Evolutionary conservation across 2,329 filamentous ascomycete genomes (phyloP).

Genomic region (Periglandula ipomoeae): DNA sequence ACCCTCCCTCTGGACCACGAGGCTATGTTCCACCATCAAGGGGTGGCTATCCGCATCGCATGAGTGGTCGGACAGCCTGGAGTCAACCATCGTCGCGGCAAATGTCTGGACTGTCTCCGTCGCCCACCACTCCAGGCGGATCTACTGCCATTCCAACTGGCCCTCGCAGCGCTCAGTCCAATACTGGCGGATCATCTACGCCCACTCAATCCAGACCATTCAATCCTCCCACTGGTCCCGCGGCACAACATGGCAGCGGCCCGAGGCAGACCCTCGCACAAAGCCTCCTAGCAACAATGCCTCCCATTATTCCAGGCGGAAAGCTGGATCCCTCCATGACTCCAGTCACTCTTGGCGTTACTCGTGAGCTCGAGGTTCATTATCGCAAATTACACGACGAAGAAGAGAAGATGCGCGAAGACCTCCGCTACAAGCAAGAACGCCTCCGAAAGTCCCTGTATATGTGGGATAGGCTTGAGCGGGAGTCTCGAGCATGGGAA

Average conservation of each 20-base stretch:
- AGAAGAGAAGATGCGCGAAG: constrained; percentile 46
- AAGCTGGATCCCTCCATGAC: constrained; percentile 40
- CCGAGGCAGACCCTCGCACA: constrained; percentile 40
- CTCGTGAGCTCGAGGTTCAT: constrained; percentile 45
- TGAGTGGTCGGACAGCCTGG: constrained; percentile 39
- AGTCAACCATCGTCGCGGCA: constrained; percentile 23
- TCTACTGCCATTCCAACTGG: constrained; percentile 38
- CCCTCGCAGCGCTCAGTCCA: constrained; percentile 28
- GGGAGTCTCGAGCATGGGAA: constrained; percentile 45
- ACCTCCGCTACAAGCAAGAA: constrained; percentile 44
- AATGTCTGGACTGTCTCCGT: constrained; percentile 24
- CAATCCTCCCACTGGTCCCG: constrained; percentile 50
- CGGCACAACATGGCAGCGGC: constrained; percentile 26
- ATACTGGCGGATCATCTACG: constrained; percentile 27
- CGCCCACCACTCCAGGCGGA: constrained; percentile 32
- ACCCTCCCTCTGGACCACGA: constrained; percentile 45
- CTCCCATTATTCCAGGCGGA: constrained; percentile 43
- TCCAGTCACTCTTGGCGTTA: constrained; percentile 36
- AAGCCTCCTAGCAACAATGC: constrained; percentile 40
- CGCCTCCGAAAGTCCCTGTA: constrained; percentile 43
- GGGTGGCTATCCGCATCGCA: constrained; percentile 35
- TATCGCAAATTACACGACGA: constrained; percentile 46
- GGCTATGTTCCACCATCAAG: constrained; percentile 39
- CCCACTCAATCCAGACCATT: constrained; percentile 37
- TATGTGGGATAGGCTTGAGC: constrained; percentile 44